Evolutionary conservation across 2,329 filamentous ascomycete species (phyloP).

Genomic region (Orbilia ellipsospora): DNA sequence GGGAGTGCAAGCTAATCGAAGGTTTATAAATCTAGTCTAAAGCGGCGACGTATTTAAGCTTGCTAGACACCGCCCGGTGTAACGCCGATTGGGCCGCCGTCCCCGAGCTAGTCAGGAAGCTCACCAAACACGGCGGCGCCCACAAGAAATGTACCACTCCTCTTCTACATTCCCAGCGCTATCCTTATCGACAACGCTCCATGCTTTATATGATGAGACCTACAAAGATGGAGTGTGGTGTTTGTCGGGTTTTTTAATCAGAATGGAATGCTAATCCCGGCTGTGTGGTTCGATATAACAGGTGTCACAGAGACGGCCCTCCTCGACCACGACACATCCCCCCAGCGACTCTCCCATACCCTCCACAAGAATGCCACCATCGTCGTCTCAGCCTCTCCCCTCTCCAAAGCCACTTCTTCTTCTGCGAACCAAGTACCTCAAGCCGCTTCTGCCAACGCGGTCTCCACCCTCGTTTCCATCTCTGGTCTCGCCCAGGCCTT

Average conservation of each 20-base stretch:
- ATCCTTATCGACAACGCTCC: not conserved
- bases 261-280: not conserved
- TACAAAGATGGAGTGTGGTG: not conserved
- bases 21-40: slow-evolving; percentile 69
- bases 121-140: slow-evolving; percentile 86
- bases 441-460: slow-evolving; percentile 64
- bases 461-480: slow-evolving; percentile 65
- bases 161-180: slow-evolving; percentile 16
- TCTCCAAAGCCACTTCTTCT: slow-evolving; percentile 40
- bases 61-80: slow-evolving; percentile 86
- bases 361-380: slow-evolving; percentile 54
- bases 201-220: not conserved
- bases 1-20: not conserved
- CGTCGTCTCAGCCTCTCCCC: slow-evolving; percentile 45
- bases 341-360: slow-evolving; percentile 48
- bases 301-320: slow-evolving; percentile 75
- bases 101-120: slow-evolving; percentile 88
- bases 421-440: not conserved
- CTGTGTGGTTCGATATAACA: slow-evolving; percentile 60
- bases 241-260: too few species aligned
- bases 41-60: slow-evolving; percentile 81
- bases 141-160: slow-evolving; percentile 76
- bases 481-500: slow-evolving; percentile 64
- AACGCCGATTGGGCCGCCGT: slow-evolving; percentile 87
- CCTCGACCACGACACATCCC: slow-evolving; percentile 53